A percentile compares a stretch with the other conserved stretches of the same genome.
phyloP scores from a whole-genome alignment of 1,139 yeast genomes.

The Magnusiomyces suaveolens region DNA sequence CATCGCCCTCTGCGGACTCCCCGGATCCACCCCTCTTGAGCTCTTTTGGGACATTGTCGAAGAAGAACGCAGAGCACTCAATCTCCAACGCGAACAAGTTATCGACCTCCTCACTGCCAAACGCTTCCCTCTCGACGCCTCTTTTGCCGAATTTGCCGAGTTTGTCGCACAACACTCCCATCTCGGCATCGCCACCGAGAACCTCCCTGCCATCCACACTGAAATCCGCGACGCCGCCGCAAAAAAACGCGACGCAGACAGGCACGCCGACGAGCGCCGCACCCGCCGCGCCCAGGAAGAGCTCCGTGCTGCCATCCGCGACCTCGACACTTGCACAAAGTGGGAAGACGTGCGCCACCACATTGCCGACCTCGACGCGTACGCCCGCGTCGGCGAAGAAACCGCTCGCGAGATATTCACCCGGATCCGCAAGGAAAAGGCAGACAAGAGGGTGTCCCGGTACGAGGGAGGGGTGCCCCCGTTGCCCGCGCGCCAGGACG shows the following conservation, averaged over 20 bases:
- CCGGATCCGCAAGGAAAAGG: background rate
- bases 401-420: too few species aligned
- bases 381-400: too few species aligned
- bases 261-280: constrained; percentile 30
- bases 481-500: background rate
- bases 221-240: constrained; percentile 10
- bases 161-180: constrained; percentile 13
- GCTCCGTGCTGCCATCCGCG: constrained; percentile 32
- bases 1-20: constrained; percentile 56
- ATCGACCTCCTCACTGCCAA: constrained; percentile 42
- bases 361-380: too few species aligned
- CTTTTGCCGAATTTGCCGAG: constrained; percentile 20
- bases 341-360: too few species aligned
- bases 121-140: constrained; percentile 18
- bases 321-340: too few species aligned
- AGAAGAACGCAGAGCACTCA: constrained; percentile 47
- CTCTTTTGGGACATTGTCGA: constrained; percentile 69
- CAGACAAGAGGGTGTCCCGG: background rate
- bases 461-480: background rate
- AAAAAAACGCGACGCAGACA: constrained; percentile 25
- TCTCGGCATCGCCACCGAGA: constrained; percentile 8
- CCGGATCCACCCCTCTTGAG: constrained; percentile 74
- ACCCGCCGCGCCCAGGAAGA: constrained; percentile 33
- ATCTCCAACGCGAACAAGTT: constrained; percentile 52
- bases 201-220: constrained; percentile 17